phyloP scores from a whole-genome alignment of 2,329 filamentous ascomycete species.

The Dothideomycetidae sp. region DNA sequence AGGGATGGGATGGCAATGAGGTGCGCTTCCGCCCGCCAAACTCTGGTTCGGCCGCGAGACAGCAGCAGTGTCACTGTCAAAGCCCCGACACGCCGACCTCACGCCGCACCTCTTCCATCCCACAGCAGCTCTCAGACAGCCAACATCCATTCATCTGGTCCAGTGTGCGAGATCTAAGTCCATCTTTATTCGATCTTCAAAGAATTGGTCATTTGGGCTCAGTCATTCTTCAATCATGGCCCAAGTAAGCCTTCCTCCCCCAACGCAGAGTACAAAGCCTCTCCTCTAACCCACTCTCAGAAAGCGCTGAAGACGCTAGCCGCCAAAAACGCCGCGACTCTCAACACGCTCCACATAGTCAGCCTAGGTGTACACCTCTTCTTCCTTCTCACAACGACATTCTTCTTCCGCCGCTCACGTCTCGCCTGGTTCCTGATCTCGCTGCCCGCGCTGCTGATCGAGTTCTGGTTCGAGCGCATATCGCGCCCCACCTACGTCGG shows the following conservation, averaged over 20 bases:
- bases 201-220: too few species aligned
- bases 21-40: too few species aligned
- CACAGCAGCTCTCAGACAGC: too few species aligned
- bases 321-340: slow-evolving; percentile 59
- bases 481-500: slow-evolving; percentile 63
- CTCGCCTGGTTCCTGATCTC: slow-evolving; percentile 59
- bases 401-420: slow-evolving; percentile 39
- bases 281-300: slow-evolving; percentile 17
- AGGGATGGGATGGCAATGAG: too few species aligned
- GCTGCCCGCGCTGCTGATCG: slow-evolving; percentile 59
- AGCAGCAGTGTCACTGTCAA: too few species aligned
- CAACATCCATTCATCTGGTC: too few species aligned
- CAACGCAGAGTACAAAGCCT: background rate
- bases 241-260: slow-evolving; percentile 5
- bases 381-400: slow-evolving; percentile 56
- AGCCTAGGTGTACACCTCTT: slow-evolving; percentile 55
- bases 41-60: too few species aligned
- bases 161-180: too few species aligned
- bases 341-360: slow-evolving; percentile 71
- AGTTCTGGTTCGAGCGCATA: slow-evolving; percentile 72
- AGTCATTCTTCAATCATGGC: slow-evolving; percentile 7
- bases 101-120: too few species aligned
- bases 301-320: slow-evolving; percentile 49
- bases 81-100: too few species aligned
- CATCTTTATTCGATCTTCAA: too few species aligned